A percentile compares a stretch with the other conserved stretches of the same genome.
phyloP scores from a whole-genome alignment of 352 stramenopile genomes.

The Globisporangium ultimum region DNA sequence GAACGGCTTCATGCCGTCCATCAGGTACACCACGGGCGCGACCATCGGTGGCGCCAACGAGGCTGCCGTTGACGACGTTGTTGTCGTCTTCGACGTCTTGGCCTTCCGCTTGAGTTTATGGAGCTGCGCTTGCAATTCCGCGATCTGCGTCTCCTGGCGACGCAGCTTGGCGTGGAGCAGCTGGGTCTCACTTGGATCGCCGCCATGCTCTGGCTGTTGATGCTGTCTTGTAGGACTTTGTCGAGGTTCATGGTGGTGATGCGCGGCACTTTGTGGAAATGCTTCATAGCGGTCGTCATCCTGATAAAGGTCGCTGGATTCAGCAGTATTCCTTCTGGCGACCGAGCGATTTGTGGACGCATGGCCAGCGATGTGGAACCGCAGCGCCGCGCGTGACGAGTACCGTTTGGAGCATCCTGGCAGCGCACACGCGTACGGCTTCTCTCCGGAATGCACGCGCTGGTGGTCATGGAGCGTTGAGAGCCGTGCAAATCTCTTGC shows the following conservation, averaged over 20 bases:
- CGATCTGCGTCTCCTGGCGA: constrained; percentile 45
- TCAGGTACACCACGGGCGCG: constrained; percentile 48
- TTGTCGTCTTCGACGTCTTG: constrained; percentile 2
- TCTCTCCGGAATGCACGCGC: constrained; percentile 72
- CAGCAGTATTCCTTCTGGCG: neutral
- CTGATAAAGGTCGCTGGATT: too few relatives aligned
- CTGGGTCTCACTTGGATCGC: neutral
- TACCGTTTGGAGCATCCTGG: constrained; percentile 26
- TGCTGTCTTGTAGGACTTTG: neutral
- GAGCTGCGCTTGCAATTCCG: constrained; percentile 32
- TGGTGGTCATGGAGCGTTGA: constrained; percentile 62
- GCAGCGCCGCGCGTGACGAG: constrained; percentile 56
- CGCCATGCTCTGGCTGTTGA: neutral
- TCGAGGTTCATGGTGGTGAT: neutral
- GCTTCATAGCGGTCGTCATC: too few relatives aligned
- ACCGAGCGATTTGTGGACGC: constrained; percentile 1
- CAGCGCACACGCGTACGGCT: constrained; percentile 49
- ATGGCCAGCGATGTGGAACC: constrained; percentile 49
- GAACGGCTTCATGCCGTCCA: constrained; percentile 63
- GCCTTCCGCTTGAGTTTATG: constrained; percentile 20
- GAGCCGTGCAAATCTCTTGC: constrained; percentile 46
- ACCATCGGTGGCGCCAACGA: constrained; percentile 22
- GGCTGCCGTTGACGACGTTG: neutral
- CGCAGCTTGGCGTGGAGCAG: constrained; percentile 34
- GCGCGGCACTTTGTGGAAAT: neutral